phyloP scores from a whole-genome alignment of 2,329 filamentous ascomycete genomes.

The Thielaviopsis cerberus region DNA sequence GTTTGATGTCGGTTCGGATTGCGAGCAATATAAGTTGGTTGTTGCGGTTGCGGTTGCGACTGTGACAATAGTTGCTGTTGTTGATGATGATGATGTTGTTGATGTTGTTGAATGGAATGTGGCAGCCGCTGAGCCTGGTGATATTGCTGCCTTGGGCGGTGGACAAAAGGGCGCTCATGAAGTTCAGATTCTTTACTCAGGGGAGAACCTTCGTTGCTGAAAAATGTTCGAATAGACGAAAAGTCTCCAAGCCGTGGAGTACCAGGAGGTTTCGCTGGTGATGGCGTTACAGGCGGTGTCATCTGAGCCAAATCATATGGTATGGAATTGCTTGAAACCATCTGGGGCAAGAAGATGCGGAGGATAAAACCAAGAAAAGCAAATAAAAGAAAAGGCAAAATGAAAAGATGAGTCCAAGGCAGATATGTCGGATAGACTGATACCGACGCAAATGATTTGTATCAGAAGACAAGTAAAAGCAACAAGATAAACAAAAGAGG shows the following conservation, averaged over 20 bases:
- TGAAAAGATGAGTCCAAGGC: neutral
- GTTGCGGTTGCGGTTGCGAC: neutral
- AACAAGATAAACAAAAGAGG: neutral
- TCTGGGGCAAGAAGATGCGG: neutral
- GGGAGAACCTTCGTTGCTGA: neutral
- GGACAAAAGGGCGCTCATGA: neutral
- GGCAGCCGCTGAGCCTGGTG: neutral
- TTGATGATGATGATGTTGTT: neutral
- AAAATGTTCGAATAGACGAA: conserved; percentile 1
- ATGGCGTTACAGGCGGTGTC: conserved; percentile 10
- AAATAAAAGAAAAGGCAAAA: neutral
- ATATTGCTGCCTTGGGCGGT: neutral
- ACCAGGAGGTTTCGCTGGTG: conserved; percentile 3
- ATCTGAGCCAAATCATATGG: conserved; percentile 9
- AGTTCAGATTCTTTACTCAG: neutral
- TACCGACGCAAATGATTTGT: neutral
- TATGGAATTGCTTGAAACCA: neutral
- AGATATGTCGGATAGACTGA: neutral
- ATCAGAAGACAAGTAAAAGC: neutral
- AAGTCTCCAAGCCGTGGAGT: conserved; percentile 7
- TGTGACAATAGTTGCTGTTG: neutral
- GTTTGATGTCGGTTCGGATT: neutral
- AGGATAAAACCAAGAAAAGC: neutral
- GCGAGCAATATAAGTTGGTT: neutral
- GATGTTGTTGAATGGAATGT: neutral